Conservation (phyloP, 2,329 filamentous ascomycete species). For the Aureobasidium pullulans region DNA sequence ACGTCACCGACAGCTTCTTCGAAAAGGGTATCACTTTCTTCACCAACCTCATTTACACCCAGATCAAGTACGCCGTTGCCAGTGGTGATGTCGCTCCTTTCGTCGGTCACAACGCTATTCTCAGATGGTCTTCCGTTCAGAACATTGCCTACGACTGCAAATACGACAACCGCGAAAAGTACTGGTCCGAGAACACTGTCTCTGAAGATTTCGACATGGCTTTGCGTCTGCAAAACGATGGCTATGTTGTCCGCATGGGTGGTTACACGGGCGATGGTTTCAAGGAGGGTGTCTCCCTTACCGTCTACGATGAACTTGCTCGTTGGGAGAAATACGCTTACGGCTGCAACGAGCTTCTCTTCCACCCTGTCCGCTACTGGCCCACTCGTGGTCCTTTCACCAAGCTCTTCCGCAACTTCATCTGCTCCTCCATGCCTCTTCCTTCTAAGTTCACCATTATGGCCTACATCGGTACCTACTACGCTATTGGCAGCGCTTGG, state of each 20-base stretch:
- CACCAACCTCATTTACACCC: slow-evolving; percentile 64
- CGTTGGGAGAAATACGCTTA: slow-evolving; percentile 86
- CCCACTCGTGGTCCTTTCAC: slow-evolving; percentile 68
- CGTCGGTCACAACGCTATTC: slow-evolving; percentile 72
- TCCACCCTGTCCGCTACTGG: slow-evolving; percentile 71
- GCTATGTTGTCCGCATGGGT: slow-evolving; percentile 66
- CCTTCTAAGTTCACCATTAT: slow-evolving; percentile 70
- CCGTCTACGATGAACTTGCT: slow-evolving; percentile 75
- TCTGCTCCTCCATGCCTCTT: slow-evolving; percentile 65
- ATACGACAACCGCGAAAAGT: slow-evolving; percentile 63
- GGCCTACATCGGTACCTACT: slow-evolving; percentile 74
- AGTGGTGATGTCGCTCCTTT: slow-evolving; percentile 73
- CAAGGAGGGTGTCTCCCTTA: slow-evolving; percentile 76
- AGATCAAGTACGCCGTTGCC: slow-evolving; percentile 69
- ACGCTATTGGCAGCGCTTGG: slow-evolving; percentile 70
- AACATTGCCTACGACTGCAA: slow-evolving; percentile 63
- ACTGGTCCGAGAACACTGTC: slow-evolving; percentile 74
- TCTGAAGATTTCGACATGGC: slow-evolving; percentile 81
- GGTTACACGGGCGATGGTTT: slow-evolving; percentile 70
- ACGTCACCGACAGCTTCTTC: slow-evolving; percentile 63
- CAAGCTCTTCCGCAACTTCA: slow-evolving; percentile 66
- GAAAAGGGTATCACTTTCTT: slow-evolving; percentile 37
- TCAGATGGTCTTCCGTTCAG: slow-evolving; percentile 69
- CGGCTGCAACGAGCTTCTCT: slow-evolving; percentile 74
- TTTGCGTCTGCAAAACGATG: slow-evolving; percentile 63